Conservation (phyloP, 768 basidiomycete genomes). For the Kwoniella europaea region DNA sequence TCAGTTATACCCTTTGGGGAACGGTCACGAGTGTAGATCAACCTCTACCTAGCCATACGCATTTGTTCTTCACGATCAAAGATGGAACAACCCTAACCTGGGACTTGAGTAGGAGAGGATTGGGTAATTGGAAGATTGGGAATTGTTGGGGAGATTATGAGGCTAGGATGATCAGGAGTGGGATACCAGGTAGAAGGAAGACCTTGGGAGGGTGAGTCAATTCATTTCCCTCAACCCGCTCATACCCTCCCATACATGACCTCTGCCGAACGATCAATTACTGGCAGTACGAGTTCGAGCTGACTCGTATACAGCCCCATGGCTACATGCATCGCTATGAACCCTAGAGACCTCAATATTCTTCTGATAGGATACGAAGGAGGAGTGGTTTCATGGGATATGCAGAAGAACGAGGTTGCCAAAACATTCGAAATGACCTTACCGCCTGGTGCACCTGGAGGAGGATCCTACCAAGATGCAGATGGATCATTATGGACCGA, state of each 20-base stretch:
- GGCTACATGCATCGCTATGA: slow-evolving; percentile 68
- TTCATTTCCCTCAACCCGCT: too few species aligned
- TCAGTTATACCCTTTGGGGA: slow-evolving; percentile 43
- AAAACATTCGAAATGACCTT: slow-evolving; percentile 73
- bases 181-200: slow-evolving; percentile 51
- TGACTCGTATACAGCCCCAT: slow-evolving; percentile 59
- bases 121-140: slow-evolving; percentile 71
- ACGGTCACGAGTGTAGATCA: slow-evolving; percentile 50
- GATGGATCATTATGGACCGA: slow-evolving; percentile 69
- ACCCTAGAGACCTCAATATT: slow-evolving; percentile 74
- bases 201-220: slow-evolving; percentile 50
- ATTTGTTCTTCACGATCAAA: slow-evolving; percentile 64
- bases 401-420: slow-evolving; percentile 56
- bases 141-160: slow-evolving; percentile 79
- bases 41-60: slow-evolving; percentile 47
- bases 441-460: slow-evolving; percentile 82
- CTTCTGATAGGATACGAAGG: slow-evolving; percentile 75
- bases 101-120: slow-evolving; percentile 71
- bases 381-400: slow-evolving; percentile 60
- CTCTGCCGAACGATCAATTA: not conserved
- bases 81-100: slow-evolving; percentile 73
- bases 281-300: not conserved
- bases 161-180: slow-evolving; percentile 63
- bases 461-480: slow-evolving; percentile 66
- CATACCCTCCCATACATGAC: not conserved